Base-by-base conservation (phyloP, 1,139 yeast species). In the Magnusiomyces sp. region DNA sequence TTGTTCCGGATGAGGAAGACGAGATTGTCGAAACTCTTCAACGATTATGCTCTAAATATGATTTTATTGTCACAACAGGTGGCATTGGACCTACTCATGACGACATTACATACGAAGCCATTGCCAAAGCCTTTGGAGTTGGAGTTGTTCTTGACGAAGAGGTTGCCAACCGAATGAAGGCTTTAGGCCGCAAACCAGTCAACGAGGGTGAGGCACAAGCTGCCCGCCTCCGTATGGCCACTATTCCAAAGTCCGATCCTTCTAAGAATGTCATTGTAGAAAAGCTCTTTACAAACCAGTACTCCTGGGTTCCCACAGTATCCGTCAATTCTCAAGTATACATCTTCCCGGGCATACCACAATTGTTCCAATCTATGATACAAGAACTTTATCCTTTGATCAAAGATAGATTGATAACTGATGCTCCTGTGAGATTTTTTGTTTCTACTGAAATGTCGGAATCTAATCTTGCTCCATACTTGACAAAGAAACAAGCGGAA, bases 81-180 rank as follows among this genome's bases (percentile, higher is more conserved):
- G 88, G 74, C 10, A 84, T 88, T 55, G 96, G 96, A 0, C 86
- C 95, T 2, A 88, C 95, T 0, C 95, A 87, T 59, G 95, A 87
- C 62, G 96, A 87, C 63, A 82, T 87, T 52, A 86, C 95, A 0
- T 87, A 88, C 63, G 80, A 79, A 47, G 75, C 83, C 5, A 58
- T 87, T 14, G 85, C 89, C 1, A 75, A 74, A 55, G 83, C 85
- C 19, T 87, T 73, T 59, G 67, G 67, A 1, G 64, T 83, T 10
- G 75, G 75, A 0, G 68, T 81, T 51, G 65, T 64, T 40, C 62
- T 82, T 17, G 82, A 87, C 63, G 62, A 69, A 32, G 80, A 74
- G 38, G 80, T 87, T 2, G 81, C 77, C 17, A 72, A 68, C 2
- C 69, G 80, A 53, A 86, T 86, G 95, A 68, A 72, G 20, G 56